Evolutionary conservation across 2,329 filamentous ascomycete genomes (phyloP), one percentile per base, ranked within the genome.

Genomic region (Torrubiella hemipterigena): DNA sequence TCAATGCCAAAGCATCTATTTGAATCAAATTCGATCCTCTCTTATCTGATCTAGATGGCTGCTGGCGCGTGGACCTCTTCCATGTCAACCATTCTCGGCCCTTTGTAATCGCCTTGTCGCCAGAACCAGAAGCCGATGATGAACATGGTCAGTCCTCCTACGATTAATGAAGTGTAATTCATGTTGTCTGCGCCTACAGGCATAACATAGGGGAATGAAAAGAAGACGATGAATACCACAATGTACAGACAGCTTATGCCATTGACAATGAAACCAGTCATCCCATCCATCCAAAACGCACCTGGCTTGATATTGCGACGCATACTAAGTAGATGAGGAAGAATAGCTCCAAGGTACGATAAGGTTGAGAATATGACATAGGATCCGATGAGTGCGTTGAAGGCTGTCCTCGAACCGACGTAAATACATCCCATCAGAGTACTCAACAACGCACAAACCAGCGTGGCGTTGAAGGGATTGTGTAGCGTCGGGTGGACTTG

Each of bases 341-440:
- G 48, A 31, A 81, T 71, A 4, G 73, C 71, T 1, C 69, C 66
- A 4, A 76, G 56, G 44, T 76, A 81, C 0, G 70, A 76, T 8
- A 72, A 35, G 7, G 41, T 38, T 3, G 36, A 35, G 2, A 35
- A 27, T 17, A 35, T 32, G 12, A 32, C 32, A 27, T 32, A 76
- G 0, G 60, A 66, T 5, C 67, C 69, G 5, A 75, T 63, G 26
- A 77, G 65, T 0, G 71, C 72, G 16, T 63, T 61, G 51, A 77
- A 77, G 0, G 73, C 73, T 0, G 68, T 71, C 2, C 55, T 59
- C 26, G 58, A 66, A 8, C 65, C 70, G 7, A 77, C 59, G 42
- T 75, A 75, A 29, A 77, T 70, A 33, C 56, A 59, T 0, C 69
- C 71, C 0, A 77, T 54, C 14, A 69, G 47, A 0, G 66, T 69